Evolutionary conservation across 768 basidiomycete genomes (phyloP).

Genomic region (Serpula lacrymans): DNA sequence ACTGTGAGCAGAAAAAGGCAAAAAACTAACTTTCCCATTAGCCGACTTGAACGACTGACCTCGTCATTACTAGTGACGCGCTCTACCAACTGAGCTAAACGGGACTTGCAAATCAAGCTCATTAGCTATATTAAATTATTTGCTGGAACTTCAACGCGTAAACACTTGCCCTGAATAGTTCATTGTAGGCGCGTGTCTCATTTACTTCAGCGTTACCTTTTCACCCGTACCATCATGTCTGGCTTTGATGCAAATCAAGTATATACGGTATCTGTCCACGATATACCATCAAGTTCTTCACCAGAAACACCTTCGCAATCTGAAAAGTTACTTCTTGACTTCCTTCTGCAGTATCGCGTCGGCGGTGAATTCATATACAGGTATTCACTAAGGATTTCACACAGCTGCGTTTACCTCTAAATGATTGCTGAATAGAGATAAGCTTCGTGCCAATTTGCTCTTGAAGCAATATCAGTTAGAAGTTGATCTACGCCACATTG

Average conservation of each 20-base stretch:
- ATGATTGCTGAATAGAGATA: conserved; percentile 54
- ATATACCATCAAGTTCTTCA: conserved; percentile 48
- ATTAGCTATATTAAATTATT: neutral
- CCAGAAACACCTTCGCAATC: conserved; percentile 78
- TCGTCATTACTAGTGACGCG: conserved; percentile 48
- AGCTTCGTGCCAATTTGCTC: conserved; percentile 83
- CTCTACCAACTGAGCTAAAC: conserved; percentile 50
- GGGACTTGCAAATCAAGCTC: conserved; percentile 10
- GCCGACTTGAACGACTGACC: conserved; percentile 41
- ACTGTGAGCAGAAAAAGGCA: conserved; percentile 8
- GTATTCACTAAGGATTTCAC: conserved; percentile 31
- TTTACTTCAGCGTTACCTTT: too few species aligned
- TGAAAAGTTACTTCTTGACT: conserved; percentile 78
- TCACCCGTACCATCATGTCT: conserved; percentile 58
- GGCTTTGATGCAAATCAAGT: conserved; percentile 83
- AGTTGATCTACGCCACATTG: conserved; percentile 75
- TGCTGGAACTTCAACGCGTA: conserved; percentile 17
- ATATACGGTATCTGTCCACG: conserved; percentile 78
- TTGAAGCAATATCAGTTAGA: conserved; percentile 85
- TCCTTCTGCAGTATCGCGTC: conserved; percentile 83
- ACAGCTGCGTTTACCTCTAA: neutral
- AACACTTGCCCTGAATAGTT: conserved; percentile 24
- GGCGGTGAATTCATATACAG: conserved; percentile 92
- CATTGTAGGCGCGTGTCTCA: conserved; percentile 8
- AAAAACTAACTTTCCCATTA: conserved; percentile 33